These are phyloP conservation scores for Colletotrichum viniferum DNA, from an alignment of 2,329 filamentous ascomycete species.

Conservation along the genomic window DNA sequence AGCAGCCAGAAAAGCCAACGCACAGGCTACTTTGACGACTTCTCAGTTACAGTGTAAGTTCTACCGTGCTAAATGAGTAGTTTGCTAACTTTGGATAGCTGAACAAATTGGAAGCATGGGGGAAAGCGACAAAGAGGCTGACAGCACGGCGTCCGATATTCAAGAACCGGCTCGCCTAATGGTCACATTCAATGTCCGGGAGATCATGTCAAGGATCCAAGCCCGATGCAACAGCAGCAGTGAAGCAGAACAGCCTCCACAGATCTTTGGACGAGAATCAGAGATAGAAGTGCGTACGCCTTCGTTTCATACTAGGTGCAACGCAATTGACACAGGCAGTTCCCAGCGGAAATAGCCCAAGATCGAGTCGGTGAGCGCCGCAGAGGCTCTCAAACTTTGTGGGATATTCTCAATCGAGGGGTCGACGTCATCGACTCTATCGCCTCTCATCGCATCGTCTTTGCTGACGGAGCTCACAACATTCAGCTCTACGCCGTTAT, in stretches of 20 bases:
- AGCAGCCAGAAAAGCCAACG: neutral
- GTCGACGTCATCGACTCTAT: neutral
- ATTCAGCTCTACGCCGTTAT: neutral
- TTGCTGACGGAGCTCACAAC: neutral
- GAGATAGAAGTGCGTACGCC: neutral
- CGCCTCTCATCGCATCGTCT: neutral
- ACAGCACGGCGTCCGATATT: neutral
- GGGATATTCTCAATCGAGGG: neutral
- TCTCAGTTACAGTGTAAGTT: neutral
- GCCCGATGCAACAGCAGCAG: neutral
- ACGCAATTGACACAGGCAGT: neutral
- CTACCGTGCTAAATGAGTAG: neutral
- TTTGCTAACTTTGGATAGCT: neutral
- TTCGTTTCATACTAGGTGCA: neutral
- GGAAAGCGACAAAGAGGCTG: neutral
- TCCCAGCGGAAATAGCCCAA: neutral
- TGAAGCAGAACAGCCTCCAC: neutral
- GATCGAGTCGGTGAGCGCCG: neutral
- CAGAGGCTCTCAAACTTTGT: neutral
- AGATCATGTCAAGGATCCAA: neutral
- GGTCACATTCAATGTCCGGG: neutral
- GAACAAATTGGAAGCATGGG: neutral
- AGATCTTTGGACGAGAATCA: neutral
- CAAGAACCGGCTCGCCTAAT: neutral
- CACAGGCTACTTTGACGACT: neutral